phyloP scores from a whole-genome alignment of 768 basidiomycete species.

The Steccherinum ochraceum region DNA sequence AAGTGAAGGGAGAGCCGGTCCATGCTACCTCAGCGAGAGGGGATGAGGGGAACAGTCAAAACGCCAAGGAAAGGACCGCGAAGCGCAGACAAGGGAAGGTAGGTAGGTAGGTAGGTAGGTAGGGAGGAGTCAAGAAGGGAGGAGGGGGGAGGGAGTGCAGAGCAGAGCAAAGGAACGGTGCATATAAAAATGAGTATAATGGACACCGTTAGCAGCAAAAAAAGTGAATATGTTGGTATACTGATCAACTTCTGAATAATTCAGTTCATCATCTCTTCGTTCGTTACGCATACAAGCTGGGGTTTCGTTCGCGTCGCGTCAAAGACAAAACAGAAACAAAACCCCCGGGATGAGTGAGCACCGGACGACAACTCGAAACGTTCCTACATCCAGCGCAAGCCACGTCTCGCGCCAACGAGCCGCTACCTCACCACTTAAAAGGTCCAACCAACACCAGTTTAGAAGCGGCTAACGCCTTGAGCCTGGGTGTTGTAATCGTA shows the following conservation, averaged over 20 bases:
- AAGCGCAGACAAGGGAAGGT: neutral
- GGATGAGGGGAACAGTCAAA: neutral
- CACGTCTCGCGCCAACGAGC: conserved; percentile 3
- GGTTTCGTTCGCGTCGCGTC: neutral
- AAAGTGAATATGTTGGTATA: neutral
- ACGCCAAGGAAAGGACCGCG: neutral
- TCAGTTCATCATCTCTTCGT: conserved; percentile 10
- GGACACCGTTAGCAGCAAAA: neutral
- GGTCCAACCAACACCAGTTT: conserved; percentile 3
- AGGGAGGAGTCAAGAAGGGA: no score
- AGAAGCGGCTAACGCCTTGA: conserved; percentile 19
- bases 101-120: no score
- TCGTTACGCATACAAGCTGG: conserved; percentile 15
- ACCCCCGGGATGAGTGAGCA: neutral
- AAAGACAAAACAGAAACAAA: neutral
- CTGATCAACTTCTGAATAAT: conserved; percentile 11
- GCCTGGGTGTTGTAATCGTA: conserved; percentile 20
- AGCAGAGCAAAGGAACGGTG: no score
- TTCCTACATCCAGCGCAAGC: conserved; percentile 11
- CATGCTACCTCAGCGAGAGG: neutral
- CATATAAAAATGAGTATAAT: no score
- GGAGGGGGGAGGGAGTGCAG: no score
- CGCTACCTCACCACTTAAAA: neutral
- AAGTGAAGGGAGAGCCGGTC: neutral
- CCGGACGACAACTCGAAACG: conserved; percentile 3